phyloP scores from a whole-genome alignment of 1,284 basidiomycete species.

The Veloboletus limbatus region DNA sequence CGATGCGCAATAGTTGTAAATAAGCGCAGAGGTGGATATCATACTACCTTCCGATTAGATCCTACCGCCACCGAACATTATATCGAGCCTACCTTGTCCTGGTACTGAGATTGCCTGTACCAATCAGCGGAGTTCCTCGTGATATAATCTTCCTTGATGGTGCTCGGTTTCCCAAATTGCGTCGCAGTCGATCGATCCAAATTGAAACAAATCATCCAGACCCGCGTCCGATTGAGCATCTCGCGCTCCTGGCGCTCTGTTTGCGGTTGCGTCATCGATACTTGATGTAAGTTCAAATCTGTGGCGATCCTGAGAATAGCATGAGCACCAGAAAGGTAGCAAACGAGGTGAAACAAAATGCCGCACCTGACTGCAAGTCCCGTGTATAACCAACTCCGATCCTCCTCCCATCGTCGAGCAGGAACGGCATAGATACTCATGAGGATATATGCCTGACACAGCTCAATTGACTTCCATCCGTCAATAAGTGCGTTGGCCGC shows the following conservation, averaged over 20 bases:
- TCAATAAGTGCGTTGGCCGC: slow-evolving; percentile 76
- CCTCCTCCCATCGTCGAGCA: slow-evolving; percentile 78
- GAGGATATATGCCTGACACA: slow-evolving; percentile 64
- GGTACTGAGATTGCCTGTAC: slow-evolving; percentile 69
- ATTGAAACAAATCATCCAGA: slow-evolving; percentile 88
- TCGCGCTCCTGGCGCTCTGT: slow-evolving; percentile 74
- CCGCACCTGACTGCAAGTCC: slow-evolving; percentile 71
- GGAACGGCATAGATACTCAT: slow-evolving; percentile 79
- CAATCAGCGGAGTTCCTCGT: slow-evolving; percentile 72
- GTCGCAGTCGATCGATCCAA: slow-evolving; percentile 80
- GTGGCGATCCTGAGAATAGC: slow-evolving; percentile 61
- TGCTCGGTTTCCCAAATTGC: slow-evolving; percentile 84
- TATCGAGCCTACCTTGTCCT: slow-evolving; percentile 46
- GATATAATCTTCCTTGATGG: slow-evolving; percentile 82
- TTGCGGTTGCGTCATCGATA: slow-evolving; percentile 53
- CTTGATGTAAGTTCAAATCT: slow-evolving; percentile 79
- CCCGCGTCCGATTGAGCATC: slow-evolving; percentile 73
- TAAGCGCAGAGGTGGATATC: slow-evolving; percentile 76
- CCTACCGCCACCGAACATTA: neutral
- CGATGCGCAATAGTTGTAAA: slow-evolving; percentile 63
- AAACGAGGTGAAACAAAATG: neutral
- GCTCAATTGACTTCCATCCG: slow-evolving; percentile 70
- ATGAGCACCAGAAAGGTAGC: neutral
- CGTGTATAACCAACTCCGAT: slow-evolving; percentile 78
- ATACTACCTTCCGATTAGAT: slow-evolving; percentile 40